phyloP scores from a whole-genome alignment of 208 protist species.

The Crithidia brevicula region DNA sequence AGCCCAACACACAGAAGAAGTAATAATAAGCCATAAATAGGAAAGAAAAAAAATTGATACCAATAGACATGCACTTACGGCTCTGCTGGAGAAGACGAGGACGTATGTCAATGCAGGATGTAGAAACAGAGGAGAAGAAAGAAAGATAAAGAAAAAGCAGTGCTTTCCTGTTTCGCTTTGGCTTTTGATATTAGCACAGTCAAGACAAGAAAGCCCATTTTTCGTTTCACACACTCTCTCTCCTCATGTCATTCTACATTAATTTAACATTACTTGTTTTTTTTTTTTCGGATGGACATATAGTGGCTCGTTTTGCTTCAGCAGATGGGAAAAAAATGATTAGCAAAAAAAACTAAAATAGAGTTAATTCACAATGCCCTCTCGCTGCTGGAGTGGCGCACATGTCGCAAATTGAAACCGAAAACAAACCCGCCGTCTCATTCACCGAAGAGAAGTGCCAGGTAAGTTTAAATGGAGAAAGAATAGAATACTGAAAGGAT shows the following conservation, averaged over 20 bases:
- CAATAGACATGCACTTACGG: constrained; percentile 9
- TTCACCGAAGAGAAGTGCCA: neutral
- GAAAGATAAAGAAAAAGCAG: constrained; percentile 13
- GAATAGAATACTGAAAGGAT: neutral
- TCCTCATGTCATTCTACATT: neutral
- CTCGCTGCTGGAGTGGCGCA: too few species aligned
- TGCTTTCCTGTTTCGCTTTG: neutral
- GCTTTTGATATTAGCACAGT: neutral
- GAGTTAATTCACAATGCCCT: too few species aligned
- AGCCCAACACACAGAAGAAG: neutral
- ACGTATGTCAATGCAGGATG: too few species aligned
- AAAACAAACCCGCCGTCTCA: neutral
- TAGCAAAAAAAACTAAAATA: too few species aligned
- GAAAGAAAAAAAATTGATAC: constrained; percentile 8
- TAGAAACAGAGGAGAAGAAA: neutral
- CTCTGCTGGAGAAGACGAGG: too few species aligned
- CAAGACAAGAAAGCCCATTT: neutral
- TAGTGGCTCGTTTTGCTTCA: too few species aligned
- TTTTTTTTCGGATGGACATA: too few species aligned
- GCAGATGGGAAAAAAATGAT: too few species aligned
- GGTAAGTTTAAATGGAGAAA: neutral
- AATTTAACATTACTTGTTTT: too few species aligned
- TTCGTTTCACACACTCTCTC: neutral
- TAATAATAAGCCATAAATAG: neutral
- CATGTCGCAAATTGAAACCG: too few species aligned